These are phyloP conservation scores for Exophiala spinifera DNA, from an alignment of 2,329 filamentous ascomycete genomes.

Conservation along the genomic window DNA sequence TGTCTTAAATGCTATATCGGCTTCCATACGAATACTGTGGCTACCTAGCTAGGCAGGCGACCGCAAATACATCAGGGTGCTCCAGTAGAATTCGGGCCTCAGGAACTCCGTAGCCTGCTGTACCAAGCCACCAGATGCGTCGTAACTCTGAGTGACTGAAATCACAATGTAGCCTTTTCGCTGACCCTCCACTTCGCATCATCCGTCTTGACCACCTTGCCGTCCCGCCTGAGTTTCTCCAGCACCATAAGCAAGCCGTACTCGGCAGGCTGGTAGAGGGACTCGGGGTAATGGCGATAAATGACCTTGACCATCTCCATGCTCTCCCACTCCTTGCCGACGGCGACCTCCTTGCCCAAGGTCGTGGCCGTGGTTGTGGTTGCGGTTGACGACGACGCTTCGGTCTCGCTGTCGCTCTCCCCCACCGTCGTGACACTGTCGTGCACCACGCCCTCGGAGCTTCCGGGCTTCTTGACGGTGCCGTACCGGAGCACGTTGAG, in stretches of 20 bases:
- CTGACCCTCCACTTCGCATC: constrained; percentile 26
- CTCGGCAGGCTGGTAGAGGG: constrained; percentile 71
- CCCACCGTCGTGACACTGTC: constrained; percentile 28
- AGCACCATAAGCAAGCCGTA: constrained; percentile 75
- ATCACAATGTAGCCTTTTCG: constrained; percentile 25
- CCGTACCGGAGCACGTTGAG: constrained; percentile 58
- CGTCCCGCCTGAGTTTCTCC: constrained; percentile 72
- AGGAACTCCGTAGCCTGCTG: too few relatives aligned
- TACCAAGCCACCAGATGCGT: too few relatives aligned
- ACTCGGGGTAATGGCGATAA: constrained; percentile 74
- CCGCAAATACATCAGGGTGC: too few relatives aligned
- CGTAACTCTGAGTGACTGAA: too few relatives aligned
- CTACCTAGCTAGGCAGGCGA: too few relatives aligned
- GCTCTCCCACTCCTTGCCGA: constrained; percentile 56
- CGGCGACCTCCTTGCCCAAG: constrained; percentile 6
- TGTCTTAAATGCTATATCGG: too few relatives aligned
- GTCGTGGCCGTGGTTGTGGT: neutral
- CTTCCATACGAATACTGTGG: too few relatives aligned
- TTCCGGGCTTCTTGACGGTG: constrained; percentile 24
- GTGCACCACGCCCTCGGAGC: constrained; percentile 8
- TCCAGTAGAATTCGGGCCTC: too few relatives aligned
- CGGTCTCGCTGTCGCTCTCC: constrained; percentile 27
- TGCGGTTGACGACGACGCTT: constrained; percentile 30
- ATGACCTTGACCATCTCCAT: constrained; percentile 86
- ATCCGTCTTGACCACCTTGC: constrained; percentile 51